Conservation (phyloP, 2,329 filamentous ascomycete genomes). For the Colletotrichum australisinense region DNA sequence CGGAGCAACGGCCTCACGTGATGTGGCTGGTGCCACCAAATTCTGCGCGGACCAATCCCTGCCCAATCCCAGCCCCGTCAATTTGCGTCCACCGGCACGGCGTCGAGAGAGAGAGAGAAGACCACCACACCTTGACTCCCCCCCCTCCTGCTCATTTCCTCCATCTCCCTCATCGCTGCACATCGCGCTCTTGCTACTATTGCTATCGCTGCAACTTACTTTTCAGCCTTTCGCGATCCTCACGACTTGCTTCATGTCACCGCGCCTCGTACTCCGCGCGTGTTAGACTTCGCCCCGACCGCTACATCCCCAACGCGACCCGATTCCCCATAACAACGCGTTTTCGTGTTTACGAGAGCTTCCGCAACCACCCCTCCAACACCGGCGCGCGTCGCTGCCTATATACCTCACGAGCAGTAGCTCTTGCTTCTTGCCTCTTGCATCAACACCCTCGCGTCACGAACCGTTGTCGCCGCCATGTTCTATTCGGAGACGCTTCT, state of each 20-base stretch:
- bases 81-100: conserved; percentile 34
- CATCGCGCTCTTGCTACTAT: conserved; percentile 34
- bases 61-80: conserved; percentile 37
- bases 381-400: conserved; percentile 34
- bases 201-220: conserved; percentile 31
- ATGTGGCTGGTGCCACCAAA: conserved; percentile 35
- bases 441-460: background rate
- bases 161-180: conserved; percentile 33
- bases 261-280: conserved; percentile 26
- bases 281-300: conserved; percentile 27
- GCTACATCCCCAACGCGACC: conserved; percentile 34
- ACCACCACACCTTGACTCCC: conserved; percentile 35
- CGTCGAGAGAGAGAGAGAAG: conserved; percentile 30
- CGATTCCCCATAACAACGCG: conserved; percentile 38
- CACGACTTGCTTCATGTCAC: conserved; percentile 34
- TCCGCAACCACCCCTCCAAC: conserved; percentile 23
- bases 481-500: conserved; percentile 98
- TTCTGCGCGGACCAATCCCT: conserved; percentile 32
- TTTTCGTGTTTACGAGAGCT: conserved; percentile 40
- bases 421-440: conserved; percentile 20
- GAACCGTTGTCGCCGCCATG: conserved; percentile 67
- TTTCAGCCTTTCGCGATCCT: conserved; percentile 30
- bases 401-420: conserved; percentile 21
- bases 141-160: conserved; percentile 36
- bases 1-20: conserved; percentile 28